Percentiles rank a stretch among this genome's conserved stretches.
Conservation (phyloP, 2,329 filamentous ascomycete species). For the Fusarium clavum region DNA sequence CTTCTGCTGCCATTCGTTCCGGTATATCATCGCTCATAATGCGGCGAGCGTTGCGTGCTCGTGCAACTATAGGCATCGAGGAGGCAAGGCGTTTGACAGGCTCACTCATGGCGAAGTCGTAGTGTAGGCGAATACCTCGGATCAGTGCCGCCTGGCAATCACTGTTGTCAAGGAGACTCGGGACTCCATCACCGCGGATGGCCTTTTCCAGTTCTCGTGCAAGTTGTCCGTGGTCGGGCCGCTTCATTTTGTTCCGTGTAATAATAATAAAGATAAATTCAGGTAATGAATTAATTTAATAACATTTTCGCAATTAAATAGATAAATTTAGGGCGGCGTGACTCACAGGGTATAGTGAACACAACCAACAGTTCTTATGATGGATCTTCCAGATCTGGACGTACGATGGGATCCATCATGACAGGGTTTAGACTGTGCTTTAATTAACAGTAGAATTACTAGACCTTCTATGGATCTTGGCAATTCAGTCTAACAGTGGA, state of each 20-base stretch:
- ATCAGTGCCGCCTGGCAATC: not conserved
- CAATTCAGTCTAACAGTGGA: not conserved
- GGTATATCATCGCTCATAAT: slow-evolving; percentile 25
- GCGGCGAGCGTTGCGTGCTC: slow-evolving; percentile 17
- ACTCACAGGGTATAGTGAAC: not conserved
- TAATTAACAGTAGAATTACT: not conserved
- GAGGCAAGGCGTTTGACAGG: not conserved
- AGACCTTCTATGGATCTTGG: not conserved
- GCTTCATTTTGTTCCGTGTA: not conserved
- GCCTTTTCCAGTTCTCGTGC: not conserved
- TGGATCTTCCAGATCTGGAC: not conserved
- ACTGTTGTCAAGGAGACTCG: not conserved
- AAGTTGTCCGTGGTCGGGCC: not conserved
- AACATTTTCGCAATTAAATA: not conserved
- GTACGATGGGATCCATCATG: not conserved
- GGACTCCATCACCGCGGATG: slow-evolving; percentile 1
- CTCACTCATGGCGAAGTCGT: slow-evolving; percentile 9
- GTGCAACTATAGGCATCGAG: not conserved
- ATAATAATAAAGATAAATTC: not conserved
- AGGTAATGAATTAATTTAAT: rapidly evolving
- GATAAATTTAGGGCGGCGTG: not conserved
- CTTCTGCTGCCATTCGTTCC: not conserved
- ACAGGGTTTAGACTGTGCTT: not conserved
- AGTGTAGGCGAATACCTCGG: not conserved
- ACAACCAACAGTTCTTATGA: not conserved